Base-by-base conservation (phyloP, 2,329 filamentous ascomycete species). In the Colletotrichum lupini region DNA sequence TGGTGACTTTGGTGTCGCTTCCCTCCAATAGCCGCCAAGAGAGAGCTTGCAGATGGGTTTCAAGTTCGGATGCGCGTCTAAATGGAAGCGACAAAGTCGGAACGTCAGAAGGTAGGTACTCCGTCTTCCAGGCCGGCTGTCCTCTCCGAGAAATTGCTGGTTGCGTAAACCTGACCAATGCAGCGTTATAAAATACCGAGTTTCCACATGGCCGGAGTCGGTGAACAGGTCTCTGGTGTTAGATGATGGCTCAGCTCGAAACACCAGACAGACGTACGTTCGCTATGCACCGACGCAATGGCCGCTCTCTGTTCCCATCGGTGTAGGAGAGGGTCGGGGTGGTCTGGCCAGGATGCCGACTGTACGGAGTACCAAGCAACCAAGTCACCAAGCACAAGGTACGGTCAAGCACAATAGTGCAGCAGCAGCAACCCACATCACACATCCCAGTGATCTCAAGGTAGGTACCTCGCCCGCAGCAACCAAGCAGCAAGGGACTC, bases 171-270 rank as follows among this genome's bases (percentile, higher is more conserved):
- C 49, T 53, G 35, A 37, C 61, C 42, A 66, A 73, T 70, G 60
- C 46, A 49, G 67, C 49, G 60, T 70, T 65, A 61, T 52, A 58
- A 57, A 73, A 42, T 64, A 70, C 35, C 60, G 60, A 42, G 60
- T 65, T 73, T 60, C 67, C 67, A 66, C 71, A 66, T 71, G 57
- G 60, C 67, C 60, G 60, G 67, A 73, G 70, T 73, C 70, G 67
- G 70, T 70, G 67, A 70, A 69, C 55, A 64, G 42, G 28, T 22
- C 49, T 55, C 61, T 68, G 53, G 46, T 69, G 66, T 69, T 60
- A 60, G 70, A 65, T 73, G 67, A 69, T 71, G 67, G 67, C 71
- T 70, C 71, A 73, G 71, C 56, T 65, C 71, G 71, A 73, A 73
- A 73, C 71, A 73, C 60, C 67, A 73, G 55, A 73, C 61, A 73